Evolutionary conservation across 176 grass and related monocot species (phyloP), one percentile per base, ranked within the genome.

Genomic region (Poa pratensis): DNA sequence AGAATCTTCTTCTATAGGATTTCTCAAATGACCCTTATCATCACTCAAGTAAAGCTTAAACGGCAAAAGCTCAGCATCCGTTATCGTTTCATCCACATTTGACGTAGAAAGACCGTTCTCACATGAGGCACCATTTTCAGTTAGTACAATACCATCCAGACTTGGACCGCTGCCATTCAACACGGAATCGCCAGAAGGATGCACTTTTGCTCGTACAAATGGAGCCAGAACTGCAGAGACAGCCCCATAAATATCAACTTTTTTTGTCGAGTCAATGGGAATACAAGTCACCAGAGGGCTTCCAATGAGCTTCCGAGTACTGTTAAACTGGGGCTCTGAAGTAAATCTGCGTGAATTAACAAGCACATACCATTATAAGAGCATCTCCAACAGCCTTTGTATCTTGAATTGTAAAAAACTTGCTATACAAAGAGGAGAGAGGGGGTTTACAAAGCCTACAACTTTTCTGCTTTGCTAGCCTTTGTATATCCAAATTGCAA

Each of bases 231-330:
- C 79, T 67, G 76, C 58, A 85, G 64, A 76, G n/a, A 92, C 90
- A 84, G 88, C 88, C 8, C 45, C 84, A 91, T 96, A 90, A 67
- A 99, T 84, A 79, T 94, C 86, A 67, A 92, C 80, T 61, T 80
- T 91, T 80, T 76, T 92, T 39, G 72, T 84, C 17, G 76, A 87
- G 60, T 85, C 86, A 75, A 23, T 80, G 52, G 90, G 59, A 61
- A 96, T 89, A 88, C 78, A 96, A 83, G 94, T 96, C 81, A 99
- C 88, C 58, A 99, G 43, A 70, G 96, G 96, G 28, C 94, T 87
- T 69, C 94, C 96, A 72, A 94, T 84, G 69, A 94, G 90, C 83
- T 94, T 99, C 71, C 85, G 62, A 27, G 81, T 71, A 76, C 51
- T 13, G 87, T 60, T 94, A 80, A 89, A 94, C 71, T 90, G 87